Evolutionary conservation across 306 rosid species (phyloP).

Genomic region (Oxytropis ochrocephala): DNA sequence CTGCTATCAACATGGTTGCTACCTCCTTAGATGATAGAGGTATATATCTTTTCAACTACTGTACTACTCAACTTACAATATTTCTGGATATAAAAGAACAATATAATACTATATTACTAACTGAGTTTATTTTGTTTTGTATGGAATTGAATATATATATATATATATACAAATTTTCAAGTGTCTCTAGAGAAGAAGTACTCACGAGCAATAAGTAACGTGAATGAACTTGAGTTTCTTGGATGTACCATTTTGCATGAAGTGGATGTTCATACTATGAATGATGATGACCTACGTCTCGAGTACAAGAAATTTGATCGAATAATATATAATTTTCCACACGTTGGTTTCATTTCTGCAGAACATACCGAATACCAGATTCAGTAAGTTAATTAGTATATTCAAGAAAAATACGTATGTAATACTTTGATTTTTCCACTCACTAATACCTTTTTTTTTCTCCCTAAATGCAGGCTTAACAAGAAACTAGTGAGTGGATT

Average conservation of each 20-base stretch:
- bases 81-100: too few species aligned
- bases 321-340: slow-evolving; percentile 35
- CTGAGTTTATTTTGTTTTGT: neutral
- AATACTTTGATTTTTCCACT: too few species aligned
- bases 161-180: neutral
- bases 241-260: slow-evolving; percentile 25
- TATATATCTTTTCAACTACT: neutral
- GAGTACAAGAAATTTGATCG: neutral
- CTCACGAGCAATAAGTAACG: neutral
- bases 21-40: slow-evolving; percentile 30
- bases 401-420: too few species aligned
- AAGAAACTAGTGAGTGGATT: slow-evolving; percentile 9
- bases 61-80: too few species aligned
- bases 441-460: too few species aligned
- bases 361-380: neutral
- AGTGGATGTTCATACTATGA: slow-evolving; percentile 28
- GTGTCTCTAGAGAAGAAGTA: neutral
- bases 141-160: neutral
- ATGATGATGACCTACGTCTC: neutral
- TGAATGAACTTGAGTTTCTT: slow-evolving; percentile 5
- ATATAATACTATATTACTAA: neutral
- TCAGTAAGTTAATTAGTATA: neutral
- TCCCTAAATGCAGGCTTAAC: slow-evolving; percentile 14
- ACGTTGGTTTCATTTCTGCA: slow-evolving; percentile 2
- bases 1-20: slow-evolving; percentile 26